A percentile compares a stretch with the other conserved stretches of the same genome.
These are phyloP conservation scores for Mycena leptocephala DNA, from an alignment of 768 basidiomycete genomes.

Conservation along the genomic window DNA sequence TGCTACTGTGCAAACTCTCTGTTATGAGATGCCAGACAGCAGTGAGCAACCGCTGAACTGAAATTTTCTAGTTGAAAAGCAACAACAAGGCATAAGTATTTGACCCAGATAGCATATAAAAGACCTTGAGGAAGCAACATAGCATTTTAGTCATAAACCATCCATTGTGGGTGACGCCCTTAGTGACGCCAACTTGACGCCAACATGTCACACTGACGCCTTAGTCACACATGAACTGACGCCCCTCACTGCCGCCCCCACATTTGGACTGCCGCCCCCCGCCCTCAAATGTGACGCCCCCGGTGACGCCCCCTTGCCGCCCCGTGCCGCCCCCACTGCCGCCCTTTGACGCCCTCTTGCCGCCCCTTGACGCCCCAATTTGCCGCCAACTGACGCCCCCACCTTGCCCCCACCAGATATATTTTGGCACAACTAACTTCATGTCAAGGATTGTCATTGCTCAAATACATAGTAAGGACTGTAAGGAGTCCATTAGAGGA, in stretches of 20 bases:
- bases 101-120: too few relatives aligned
- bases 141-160: not conserved
- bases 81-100: too few relatives aligned
- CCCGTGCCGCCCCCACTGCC: too few relatives aligned
- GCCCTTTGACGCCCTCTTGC: too few relatives aligned
- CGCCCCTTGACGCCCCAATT: too few relatives aligned
- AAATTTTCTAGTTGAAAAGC: too few relatives aligned
- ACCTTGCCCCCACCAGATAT: not conserved
- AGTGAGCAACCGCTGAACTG: too few relatives aligned
- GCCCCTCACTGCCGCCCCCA: not conserved
- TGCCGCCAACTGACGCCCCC: not conserved
- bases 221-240: not conserved
- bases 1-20: too few relatives aligned
- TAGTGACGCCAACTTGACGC: too few relatives aligned
- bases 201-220: not conserved
- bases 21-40: too few relatives aligned
- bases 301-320: not conserved
- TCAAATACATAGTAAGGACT: not conserved
- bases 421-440: not conserved
- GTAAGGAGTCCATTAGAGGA: not conserved
- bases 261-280: not conserved
- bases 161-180: not conserved
- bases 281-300: not conserved
- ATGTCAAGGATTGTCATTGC: not conserved
- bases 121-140: not conserved